Evolutionary conservation across 1,284 basidiomycete genomes (phyloP), one percentile per base, ranked within the genome.

Genomic region (Puccinia coronata): DNA sequence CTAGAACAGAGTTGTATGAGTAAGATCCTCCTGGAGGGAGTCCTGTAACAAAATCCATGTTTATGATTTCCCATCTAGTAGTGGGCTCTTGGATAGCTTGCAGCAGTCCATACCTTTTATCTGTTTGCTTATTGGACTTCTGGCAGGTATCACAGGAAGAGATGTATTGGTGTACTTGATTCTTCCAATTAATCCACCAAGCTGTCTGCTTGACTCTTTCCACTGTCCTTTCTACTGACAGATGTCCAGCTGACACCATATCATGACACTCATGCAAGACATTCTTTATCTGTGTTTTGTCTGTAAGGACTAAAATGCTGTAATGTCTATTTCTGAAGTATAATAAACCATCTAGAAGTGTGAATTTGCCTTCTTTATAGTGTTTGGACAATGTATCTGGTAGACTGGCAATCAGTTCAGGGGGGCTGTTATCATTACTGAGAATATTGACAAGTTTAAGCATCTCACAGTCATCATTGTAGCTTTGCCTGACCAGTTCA

Each of bases 141-240:
- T 73, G 71, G 16, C 47, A 73, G 12, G 12, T 73, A 55, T 43
- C 43, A 43, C 43, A 43, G 43, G 8, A 8, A 6, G 16, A 43
- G 43, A 43, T 43, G 16, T 74, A 74, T 36, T 57, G 16, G 28
- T 59, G 34, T 6, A n/a, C 20, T 39, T 74, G 34, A 25, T 36
- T 14, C 36, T 59, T 31, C 36, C 61, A 77, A 5, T 43, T 28
- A 65, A 36, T 43, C 75, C 75, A 77, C 75, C 75, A 77, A 14
- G 43, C 61, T 14, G 75, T 77, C 14, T 43, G 36, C 8, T 28
- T 47, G 20, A 77, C n/a, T 77, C 41, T 77, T 34, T 65, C 63
- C 25, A 41, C n/a, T 8, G 63, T 67, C 41, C 63, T 67, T 67
- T 67, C 63, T 67, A 39, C 39, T 23, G 39, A 41, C 11, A 53